These are phyloP conservation scores for Apiospora phragmitis DNA, from an alignment of 2,329 filamentous ascomycete species.

Conservation along the genomic window DNA sequence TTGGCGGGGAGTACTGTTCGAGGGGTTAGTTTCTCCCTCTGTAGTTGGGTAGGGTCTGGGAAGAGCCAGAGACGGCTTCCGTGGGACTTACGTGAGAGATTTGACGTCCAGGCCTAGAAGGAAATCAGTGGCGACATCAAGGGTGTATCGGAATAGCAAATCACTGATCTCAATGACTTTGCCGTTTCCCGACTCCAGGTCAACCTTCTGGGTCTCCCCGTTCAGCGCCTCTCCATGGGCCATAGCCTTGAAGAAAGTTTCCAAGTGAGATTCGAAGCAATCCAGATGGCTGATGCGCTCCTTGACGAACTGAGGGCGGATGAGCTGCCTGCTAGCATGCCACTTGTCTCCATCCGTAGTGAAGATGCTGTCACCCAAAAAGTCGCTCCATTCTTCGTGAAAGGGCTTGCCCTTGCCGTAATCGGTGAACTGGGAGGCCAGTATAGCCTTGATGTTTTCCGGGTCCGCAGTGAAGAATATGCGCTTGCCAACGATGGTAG, in stretches of 20 bases:
- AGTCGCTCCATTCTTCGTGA: constrained; percentile 73
- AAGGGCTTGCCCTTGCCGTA: constrained; percentile 81
- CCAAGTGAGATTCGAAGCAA: constrained; percentile 77
- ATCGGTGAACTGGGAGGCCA: constrained; percentile 84
- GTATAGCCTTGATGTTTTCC: constrained; percentile 87
- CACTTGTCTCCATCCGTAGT: constrained; percentile 77
- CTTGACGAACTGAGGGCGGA: constrained; percentile 84
- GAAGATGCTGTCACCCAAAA: constrained; percentile 76
- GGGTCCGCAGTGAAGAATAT: constrained; percentile 77
- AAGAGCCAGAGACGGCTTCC: not conserved
- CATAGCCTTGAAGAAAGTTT: constrained; percentile 70
- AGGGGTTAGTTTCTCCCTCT: not conserved
- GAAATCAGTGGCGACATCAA: constrained; percentile 87
- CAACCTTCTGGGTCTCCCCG: constrained; percentile 63
- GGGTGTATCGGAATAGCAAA: constrained; percentile 80
- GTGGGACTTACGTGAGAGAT: constrained; percentile 48
- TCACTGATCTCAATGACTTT: constrained; percentile 69
- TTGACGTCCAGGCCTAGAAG: constrained; percentile 76
- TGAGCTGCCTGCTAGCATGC: constrained; percentile 78
- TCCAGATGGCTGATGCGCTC: constrained; percentile 81
- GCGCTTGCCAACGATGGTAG: constrained; percentile 54
- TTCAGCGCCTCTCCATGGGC: constrained; percentile 57
- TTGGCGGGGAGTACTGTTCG: constrained; percentile 52
- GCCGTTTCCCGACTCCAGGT: constrained; percentile 61
- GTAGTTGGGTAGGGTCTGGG: not conserved